Conservation (phyloP, 2,329 filamentous ascomycete genomes). For the Nothomitra cinnamomea region DNA sequence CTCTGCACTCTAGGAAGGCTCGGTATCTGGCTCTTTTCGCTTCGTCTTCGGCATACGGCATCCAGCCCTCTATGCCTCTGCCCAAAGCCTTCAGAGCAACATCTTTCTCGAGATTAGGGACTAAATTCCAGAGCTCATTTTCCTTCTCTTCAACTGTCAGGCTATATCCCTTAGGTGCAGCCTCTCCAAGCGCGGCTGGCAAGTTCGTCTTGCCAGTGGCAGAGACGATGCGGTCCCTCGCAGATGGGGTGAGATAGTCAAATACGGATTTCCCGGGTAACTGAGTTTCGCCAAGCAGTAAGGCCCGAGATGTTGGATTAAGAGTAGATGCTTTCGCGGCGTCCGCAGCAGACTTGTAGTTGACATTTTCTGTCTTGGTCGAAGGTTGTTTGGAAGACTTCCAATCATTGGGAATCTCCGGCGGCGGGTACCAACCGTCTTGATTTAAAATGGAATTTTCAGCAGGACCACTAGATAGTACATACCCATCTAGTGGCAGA, state of each 20-base stretch:
- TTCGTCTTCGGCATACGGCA: constrained; percentile 73
- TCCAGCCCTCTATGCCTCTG: constrained; percentile 48
- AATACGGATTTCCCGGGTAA: constrained; percentile 91
- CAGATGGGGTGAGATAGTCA: constrained; percentile 67
- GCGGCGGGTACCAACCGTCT: constrained; percentile 40
- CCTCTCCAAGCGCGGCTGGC: constrained; percentile 60
- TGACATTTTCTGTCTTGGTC: constrained; percentile 17
- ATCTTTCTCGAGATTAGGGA: constrained; percentile 48
- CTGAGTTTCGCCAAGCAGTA: constrained; percentile 60
- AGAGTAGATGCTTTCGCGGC: constrained; percentile 61
- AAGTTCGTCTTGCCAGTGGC: constrained; percentile 62
- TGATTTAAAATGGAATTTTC: constrained; percentile 14
- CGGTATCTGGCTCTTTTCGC: constrained; percentile 67
- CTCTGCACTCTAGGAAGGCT: constrained; percentile 60
- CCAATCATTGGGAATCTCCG: constrained; percentile 58
- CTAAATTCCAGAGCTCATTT: constrained; percentile 38
- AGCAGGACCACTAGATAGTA: constrained; percentile 39
- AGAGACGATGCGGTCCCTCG: constrained; percentile 58
- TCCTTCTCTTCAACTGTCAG: constrained; percentile 45
- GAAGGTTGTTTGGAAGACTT: constrained; percentile 38
- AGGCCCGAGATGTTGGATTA: constrained; percentile 60
- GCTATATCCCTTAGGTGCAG: constrained; percentile 45
- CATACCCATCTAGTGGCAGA: constrained; percentile 63
- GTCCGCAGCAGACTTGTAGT: constrained; percentile 53
- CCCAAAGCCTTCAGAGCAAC: constrained; percentile 52